Evolutionary conservation across 805 yeast species (phyloP), one percentile per base, ranked within the genome.

Genomic region (Isabelozyma rhagii): DNA sequence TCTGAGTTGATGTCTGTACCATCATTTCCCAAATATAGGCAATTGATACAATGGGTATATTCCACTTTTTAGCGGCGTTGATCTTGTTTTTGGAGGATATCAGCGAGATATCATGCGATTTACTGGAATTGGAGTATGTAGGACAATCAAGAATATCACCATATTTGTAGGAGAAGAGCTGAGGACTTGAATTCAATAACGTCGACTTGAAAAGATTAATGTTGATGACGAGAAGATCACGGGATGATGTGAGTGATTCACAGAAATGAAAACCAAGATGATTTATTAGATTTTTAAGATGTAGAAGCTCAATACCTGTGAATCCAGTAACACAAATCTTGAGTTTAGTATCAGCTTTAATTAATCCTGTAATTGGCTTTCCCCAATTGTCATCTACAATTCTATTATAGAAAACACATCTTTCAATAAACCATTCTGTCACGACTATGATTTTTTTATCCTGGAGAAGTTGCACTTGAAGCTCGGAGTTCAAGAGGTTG

Each of bases 381-480:
- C 86, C 79, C 96, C 96, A 89, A 13, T 69, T 62, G 60, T 86
- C 96, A 34, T 64, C 57, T 13, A 69, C 64, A 6, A 80, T 55
- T 43, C 66, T 62, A 42, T 79, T 76, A 56, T 83, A 83, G 65
- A 78, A 84, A 18, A 89, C 71, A 21, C 87, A 80, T 50, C 96
- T 70, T 64, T 89, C 97, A 10, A 90, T 67, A 55, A 85, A 84
- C 87, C 93, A 89, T 63, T 90, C 96, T 0, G 96, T 89, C 2
- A 83, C 79, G 0, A 83, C 53, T 14, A 59, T 58, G 3, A 53
- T 62, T 18, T 38, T 61, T 28, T 55, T 55, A 43, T 50, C 48
- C 45, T 60, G 62, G 38, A 63, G 56, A 27, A 54, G 57, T 21
- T 51, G 48, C n/a, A 31, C 36, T 46, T 53, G 74, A 49, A 62